These are phyloP conservation scores for Termitomyces sp. DNA, from an alignment of 768 basidiomycete species.

Conservation along the genomic window DNA sequence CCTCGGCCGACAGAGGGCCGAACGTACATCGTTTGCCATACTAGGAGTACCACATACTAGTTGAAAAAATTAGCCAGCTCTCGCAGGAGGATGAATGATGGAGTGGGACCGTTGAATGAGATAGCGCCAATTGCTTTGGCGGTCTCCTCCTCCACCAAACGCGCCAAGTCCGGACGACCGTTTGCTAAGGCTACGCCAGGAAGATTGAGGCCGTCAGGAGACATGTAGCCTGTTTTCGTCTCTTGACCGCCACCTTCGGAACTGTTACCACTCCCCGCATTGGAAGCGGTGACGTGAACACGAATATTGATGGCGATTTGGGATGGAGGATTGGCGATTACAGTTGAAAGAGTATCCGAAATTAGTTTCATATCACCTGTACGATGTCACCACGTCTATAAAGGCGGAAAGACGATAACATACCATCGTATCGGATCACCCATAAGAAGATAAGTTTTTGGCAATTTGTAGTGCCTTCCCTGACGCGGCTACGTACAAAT, in stretches of 20 bases:
- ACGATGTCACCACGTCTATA: neutral
- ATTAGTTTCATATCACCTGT: slow-evolving; percentile 26
- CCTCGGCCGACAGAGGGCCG: slow-evolving; percentile 33
- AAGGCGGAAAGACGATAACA: neutral
- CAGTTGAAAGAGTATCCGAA: slow-evolving; percentile 17
- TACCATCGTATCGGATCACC: slow-evolving; percentile 35
- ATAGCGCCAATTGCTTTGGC: slow-evolving; percentile 29
- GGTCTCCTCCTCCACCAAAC: slow-evolving; percentile 33
- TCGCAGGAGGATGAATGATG: neutral
- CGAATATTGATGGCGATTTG: slow-evolving; percentile 12
- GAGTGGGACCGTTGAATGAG: slow-evolving; percentile 41
- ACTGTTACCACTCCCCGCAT: neutral
- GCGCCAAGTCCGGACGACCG: slow-evolving; percentile 39
- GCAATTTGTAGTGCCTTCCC: neutral
- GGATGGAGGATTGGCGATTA: slow-evolving; percentile 2
- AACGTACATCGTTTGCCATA: slow-evolving; percentile 32
- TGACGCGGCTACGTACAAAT: neutral
- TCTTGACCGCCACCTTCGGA: slow-evolving; percentile 10
- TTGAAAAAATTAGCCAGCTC: neutral
- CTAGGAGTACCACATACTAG: slow-evolving; percentile 46
- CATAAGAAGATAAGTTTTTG: slow-evolving; percentile 31
- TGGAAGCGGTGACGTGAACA: slow-evolving; percentile 15
- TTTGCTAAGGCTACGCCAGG: slow-evolving; percentile 20
- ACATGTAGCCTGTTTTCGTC: neutral
- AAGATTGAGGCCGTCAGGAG: neutral